Percentiles rank a stretch among this genome's conserved stretches.
phyloP scores from a whole-genome alignment of 2,329 filamentous ascomycete genomes.

The Pochonia chlamydosporia region DNA sequence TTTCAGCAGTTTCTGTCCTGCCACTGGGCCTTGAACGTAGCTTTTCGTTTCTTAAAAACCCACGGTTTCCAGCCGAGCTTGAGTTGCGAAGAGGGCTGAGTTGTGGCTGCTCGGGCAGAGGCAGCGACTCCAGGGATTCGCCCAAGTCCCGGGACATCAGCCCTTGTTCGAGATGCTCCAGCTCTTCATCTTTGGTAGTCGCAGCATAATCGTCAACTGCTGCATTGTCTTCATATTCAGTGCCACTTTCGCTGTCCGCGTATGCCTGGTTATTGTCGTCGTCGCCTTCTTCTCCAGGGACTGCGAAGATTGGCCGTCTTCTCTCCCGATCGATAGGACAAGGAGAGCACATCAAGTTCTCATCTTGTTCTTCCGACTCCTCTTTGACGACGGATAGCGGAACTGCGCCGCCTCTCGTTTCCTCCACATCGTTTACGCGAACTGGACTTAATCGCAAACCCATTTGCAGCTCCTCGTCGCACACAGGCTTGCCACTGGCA shows the following conservation, averaged over 20 bases:
- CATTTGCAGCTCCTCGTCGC: conserved; percentile 62
- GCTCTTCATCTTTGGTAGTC: conserved; percentile 38
- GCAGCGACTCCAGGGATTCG: conserved; percentile 29
- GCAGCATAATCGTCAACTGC: conserved; percentile 37
- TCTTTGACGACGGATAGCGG: conserved; percentile 42
- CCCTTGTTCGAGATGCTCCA: conserved; percentile 19
- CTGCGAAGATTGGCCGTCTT: neutral
- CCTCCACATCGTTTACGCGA: conserved; percentile 45
- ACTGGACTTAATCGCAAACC: conserved; percentile 60
- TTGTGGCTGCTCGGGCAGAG: conserved; percentile 40
- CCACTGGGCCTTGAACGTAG: conserved; percentile 29
- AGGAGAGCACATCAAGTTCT: conserved; percentile 18
- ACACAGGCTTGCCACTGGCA: conserved; percentile 61
- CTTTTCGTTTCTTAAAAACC: conserved; percentile 19
- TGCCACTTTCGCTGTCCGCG: conserved; percentile 31
- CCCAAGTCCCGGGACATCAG: conserved; percentile 13
- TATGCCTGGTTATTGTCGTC: too few relatives aligned
- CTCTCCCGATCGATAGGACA: conserved; percentile 16
- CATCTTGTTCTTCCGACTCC: conserved; percentile 30
- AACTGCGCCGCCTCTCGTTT: conserved; percentile 33
- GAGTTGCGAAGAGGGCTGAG: conserved; percentile 48
- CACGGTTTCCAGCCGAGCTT: conserved; percentile 43
- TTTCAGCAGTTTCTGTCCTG: conserved; percentile 41
- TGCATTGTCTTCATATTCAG: conserved; percentile 38
- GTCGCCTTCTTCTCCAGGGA: conserved; percentile 15